Conservation (phyloP, 2,329 filamentous ascomycete genomes). For the Fusarium dimerum region DNA sequence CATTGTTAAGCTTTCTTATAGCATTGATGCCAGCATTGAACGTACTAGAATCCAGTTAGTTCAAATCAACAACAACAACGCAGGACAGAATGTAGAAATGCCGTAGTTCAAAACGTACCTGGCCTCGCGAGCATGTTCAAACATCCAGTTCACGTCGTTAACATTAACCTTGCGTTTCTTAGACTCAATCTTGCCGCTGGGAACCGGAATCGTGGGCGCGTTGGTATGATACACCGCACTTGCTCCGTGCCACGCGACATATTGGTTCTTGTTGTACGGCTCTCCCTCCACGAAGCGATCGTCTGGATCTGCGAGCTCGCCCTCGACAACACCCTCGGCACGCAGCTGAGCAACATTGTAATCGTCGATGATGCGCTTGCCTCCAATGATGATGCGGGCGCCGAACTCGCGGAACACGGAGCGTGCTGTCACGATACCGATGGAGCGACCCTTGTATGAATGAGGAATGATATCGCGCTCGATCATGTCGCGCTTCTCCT, state of each 20-base stretch:
- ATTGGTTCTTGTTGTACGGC: constrained; percentile 98
- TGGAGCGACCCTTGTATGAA: constrained; percentile 96
- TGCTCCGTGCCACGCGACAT: constrained; percentile 97
- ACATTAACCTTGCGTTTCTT: constrained; percentile 87
- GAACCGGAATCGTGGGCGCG: constrained; percentile 72
- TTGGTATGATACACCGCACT: constrained; percentile 93
- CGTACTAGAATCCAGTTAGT: constrained; percentile 52
- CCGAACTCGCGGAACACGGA: constrained; percentile 98
- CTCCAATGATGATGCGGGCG: constrained; percentile 89
- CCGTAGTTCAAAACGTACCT: constrained; percentile 57
- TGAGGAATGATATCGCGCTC: constrained; percentile 94
- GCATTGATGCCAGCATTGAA: constrained; percentile 79
- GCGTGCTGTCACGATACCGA: constrained; percentile 93
- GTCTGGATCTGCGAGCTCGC: constrained; percentile 87
- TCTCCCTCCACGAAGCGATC: constrained; percentile 77
- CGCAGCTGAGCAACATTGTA: constrained; percentile 78
- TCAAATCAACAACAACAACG: background rate
- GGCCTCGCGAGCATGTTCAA: constrained; percentile 89
- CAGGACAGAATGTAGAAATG: background rate
- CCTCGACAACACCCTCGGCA: constrained; percentile 78
- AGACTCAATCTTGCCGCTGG: constrained; percentile 73
- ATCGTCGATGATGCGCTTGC: constrained; percentile 82
- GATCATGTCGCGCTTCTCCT: constrained; percentile 97
- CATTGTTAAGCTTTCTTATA: constrained; percentile 66
- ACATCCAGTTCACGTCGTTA: constrained; percentile 94